phyloP scores from a whole-genome alignment of 106 monocot species.

The Platanthera zijinensis region DNA sequence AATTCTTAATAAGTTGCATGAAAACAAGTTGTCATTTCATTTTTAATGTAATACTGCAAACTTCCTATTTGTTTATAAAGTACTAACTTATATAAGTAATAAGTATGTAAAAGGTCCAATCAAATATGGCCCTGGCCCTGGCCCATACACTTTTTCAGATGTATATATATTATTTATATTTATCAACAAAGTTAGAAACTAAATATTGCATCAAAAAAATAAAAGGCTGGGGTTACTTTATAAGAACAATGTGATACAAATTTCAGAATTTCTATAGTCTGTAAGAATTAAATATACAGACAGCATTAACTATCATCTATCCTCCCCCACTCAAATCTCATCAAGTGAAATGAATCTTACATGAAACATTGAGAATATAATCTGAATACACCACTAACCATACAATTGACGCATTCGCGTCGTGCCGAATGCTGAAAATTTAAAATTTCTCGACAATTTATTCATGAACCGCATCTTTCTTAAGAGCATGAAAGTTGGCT shows the following conservation, averaged over 20 bases:
- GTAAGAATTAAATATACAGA: neutral
- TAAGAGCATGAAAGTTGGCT: conserved; percentile 10
- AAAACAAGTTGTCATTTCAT: too few relatives aligned
- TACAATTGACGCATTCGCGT: too few relatives aligned
- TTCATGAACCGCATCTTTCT: conserved; percentile 3
- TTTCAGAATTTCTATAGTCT: conserved; percentile 4
- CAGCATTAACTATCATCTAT: neutral
- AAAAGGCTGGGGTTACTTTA: neutral
- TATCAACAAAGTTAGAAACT: neutral
- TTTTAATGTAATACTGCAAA: too few relatives aligned
- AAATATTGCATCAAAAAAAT: neutral
- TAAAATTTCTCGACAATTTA: neutral
- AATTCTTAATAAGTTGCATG: too few relatives aligned
- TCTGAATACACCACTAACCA: neutral
- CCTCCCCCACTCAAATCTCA: neutral
- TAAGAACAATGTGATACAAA: neutral
- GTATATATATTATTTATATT: too few relatives aligned
- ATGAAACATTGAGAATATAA: neutral
- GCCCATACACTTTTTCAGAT: too few relatives aligned
- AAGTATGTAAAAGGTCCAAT: too few relatives aligned
- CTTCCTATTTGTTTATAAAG: too few relatives aligned
- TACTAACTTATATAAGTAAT: too few relatives aligned
- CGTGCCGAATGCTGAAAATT: too few relatives aligned
- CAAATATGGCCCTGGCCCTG: too few relatives aligned
- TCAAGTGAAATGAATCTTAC: neutral